Base-by-base conservation (phyloP, 2,329 filamentous ascomycete genomes). In the Bisporella sp. region DNA sequence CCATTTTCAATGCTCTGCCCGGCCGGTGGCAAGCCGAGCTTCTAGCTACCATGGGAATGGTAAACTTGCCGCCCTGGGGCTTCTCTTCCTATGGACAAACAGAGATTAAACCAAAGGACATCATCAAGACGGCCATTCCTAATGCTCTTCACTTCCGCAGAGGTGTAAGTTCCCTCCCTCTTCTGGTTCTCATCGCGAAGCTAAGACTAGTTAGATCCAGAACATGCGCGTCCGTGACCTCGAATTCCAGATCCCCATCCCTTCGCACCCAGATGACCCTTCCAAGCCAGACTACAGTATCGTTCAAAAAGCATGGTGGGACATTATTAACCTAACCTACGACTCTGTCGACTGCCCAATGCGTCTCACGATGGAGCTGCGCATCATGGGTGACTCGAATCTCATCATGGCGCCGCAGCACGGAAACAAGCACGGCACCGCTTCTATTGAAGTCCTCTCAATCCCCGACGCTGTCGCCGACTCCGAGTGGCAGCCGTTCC, bases 271-370 rank as follows among this genome's bases (percentile, higher is more conserved):
- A n/a, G 57, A 64, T 0, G 57, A 57, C 21, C 47, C 43, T 8
- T 41, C 50, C 0, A 66, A 67, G 50, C 64, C 69, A 1, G 73
- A 76, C 61, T 73, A 67, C 56, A 63, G 59, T 8, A 59, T 70
- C 21, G 68, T 74, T 1, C 71, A 71, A 47, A 64, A 66, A 4
- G 73, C 73, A 0, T 76, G 73, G 73, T 76, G 73, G 73, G 73
- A 75, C 49, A 71, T 70, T 11, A 74, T 76, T 54, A 64, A 69
- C 5, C 63, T 68, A 1, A 68, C 67, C n/a, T 75, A 75, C 54
- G 57, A 62, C 40, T 59, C 69, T 43, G 57, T 57, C 6, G 62
- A 64, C 5, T 65, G 62, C 2, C 68, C 72, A 0, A 69, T 73
- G 65, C 66, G 71, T 3, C 64, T 74, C 46, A 67, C 69, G 4